Evolutionary conservation across 2,329 filamentous ascomycete species (phyloP), one percentile per base, ranked within the genome.

Genomic region (Chrysoporthe austroafricana): DNA sequence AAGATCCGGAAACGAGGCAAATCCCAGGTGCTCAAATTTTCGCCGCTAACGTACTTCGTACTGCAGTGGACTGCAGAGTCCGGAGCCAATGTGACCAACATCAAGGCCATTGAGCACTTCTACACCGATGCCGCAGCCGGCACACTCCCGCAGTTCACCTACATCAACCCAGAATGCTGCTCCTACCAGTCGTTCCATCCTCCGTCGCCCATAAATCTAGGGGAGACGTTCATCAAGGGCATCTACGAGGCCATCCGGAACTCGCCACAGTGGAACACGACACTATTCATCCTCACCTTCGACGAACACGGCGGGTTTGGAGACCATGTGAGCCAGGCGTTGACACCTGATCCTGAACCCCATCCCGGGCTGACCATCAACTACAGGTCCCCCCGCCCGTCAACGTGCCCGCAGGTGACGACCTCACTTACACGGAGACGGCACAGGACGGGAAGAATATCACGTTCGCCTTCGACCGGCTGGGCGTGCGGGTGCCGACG

Each of bases 121-220:
- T 84, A 80, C 72, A 70, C 71, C 4, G 82, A 84, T 70, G 82
- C 82, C 4, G 72, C 76, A 8, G 77, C 77, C 5, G 82, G 82
- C n/a, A 77, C 74, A 0, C 76, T 84, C 1, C 78, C 81, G 5
- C 74, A 77, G 52, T 81, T 84, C 65, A 81, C 78, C 70, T 85
- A 83, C 73, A 78, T 83, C 74, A 87, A 83, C 71, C 81, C 83
- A 4, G 80, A 82, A 69, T 84, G 85, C 76, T 84, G 85, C 71
- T 77, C 77, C 18, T 82, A 82, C 21, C 85, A 78, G n/a, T 42
- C 39, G 7, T 64, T 83, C 81, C 81, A 83, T 66, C 81, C 81
- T 0, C 77, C 79, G 0, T 80, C 78, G 3, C 80, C 80, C 0
- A 81, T 83, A 62, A 79, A 78, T 5, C 75, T 78, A 46, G 81